Evolutionary conservation across 164 flowering plant genomes (phyloP).

Genomic region (Sedum album): DNA sequence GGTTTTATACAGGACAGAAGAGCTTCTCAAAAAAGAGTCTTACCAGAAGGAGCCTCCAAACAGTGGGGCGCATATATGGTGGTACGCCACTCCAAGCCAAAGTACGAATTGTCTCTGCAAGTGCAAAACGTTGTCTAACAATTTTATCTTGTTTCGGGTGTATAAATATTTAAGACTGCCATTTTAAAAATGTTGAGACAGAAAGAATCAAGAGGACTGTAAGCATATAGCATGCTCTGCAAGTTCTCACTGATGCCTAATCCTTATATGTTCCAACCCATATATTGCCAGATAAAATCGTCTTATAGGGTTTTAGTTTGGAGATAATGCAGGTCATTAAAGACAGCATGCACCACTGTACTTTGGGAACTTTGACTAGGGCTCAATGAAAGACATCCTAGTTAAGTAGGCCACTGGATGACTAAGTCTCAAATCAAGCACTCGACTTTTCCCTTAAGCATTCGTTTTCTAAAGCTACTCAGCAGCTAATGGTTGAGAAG

Average conservation of each 20-base stretch:
- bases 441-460: not conserved
- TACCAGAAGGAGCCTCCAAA: slow-evolving; percentile 99
- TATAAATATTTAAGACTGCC: no score
- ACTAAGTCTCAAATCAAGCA: not conserved
- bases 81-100: slow-evolving; percentile 97
- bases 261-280: not conserved
- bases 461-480: not conserved
- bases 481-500: not conserved
- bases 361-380: not conserved
- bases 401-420: not conserved
- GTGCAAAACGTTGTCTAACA: not conserved
- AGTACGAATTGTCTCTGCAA: slow-evolving; percentile 74
- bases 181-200: not conserved
- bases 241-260: not conserved
- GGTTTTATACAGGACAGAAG: not conserved
- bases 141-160: not conserved
- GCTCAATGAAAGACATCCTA: not conserved
- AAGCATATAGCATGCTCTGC: no score
- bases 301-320: not conserved
- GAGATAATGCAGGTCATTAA: not conserved
- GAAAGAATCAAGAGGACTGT: not conserved
- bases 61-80: slow-evolving; percentile 75
- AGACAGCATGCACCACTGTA: not conserved
- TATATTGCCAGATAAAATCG: not conserved
- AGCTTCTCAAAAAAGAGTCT: slow-evolving; percentile 14